phyloP scores from a whole-genome alignment of 2,329 filamentous ascomycete species.

The Trichoderma sp. region DNA sequence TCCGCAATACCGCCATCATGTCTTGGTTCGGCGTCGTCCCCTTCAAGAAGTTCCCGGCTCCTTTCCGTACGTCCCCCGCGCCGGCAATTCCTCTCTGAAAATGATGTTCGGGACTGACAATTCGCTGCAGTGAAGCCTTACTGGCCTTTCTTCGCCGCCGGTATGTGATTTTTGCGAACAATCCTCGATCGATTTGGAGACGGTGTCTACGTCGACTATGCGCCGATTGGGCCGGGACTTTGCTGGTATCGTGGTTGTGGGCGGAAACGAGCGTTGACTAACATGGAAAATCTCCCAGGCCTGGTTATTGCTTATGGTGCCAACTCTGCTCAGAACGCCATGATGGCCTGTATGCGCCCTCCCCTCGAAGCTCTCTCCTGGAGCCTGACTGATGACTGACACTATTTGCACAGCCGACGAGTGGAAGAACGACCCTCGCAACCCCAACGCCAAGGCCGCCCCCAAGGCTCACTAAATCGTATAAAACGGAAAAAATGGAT shows the following conservation, averaged over 20 bases:
- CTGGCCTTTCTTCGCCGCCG: constrained; percentile 91
- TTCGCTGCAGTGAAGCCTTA: constrained; percentile 73
- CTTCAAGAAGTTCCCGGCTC: constrained; percentile 78
- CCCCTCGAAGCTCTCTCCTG: constrained; percentile 8
- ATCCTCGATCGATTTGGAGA: not conserved
- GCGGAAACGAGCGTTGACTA: constrained; percentile 7
- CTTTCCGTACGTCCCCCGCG: constrained; percentile 67
- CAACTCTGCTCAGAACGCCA: constrained; percentile 76
- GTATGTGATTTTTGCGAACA: constrained; percentile 59
- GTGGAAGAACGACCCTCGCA: constrained; percentile 96
- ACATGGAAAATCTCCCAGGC: constrained; percentile 53
- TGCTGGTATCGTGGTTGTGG: constrained; percentile 1
- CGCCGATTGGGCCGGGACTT: not conserved
- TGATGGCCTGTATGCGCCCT: constrained; percentile 68
- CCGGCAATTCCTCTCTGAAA: constrained; percentile 23
- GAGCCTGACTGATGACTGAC: constrained; percentile 27
- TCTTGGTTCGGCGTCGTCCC: constrained; percentile 67
- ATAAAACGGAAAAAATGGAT: constrained; percentile 12
- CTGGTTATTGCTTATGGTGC: constrained; percentile 86
- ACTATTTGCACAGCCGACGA: constrained; percentile 67
- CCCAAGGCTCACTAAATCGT: constrained; percentile 46
- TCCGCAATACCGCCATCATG: constrained; percentile 60
- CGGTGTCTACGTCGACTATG: not conserved
- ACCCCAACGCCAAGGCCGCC: constrained; percentile 61
- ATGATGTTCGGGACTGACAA: constrained; percentile 30